phyloP scores from a whole-genome alignment of 768 basidiomycete genomes.

The Tulasnella sp. region DNA sequence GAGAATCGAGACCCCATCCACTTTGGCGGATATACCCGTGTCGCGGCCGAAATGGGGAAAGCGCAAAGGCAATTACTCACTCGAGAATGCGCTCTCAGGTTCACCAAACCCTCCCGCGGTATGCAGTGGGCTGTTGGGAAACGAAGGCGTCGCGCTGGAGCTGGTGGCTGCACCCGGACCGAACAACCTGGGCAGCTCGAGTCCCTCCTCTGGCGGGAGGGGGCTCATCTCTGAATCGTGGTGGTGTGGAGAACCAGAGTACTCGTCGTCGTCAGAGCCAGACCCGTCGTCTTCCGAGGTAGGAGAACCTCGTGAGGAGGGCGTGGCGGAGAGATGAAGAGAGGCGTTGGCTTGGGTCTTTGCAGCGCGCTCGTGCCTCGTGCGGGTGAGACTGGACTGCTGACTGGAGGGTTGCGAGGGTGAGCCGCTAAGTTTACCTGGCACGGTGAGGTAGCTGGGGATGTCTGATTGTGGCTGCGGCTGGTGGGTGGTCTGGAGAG shows the following conservation, averaged over 20 bases:
- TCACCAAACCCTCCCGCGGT: background rate
- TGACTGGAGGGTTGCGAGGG: constrained; percentile 12
- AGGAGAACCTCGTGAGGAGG: background rate
- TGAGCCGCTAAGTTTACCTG: constrained; percentile 6
- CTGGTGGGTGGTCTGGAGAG: background rate
- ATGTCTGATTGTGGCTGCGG: background rate
- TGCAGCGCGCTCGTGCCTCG: background rate
- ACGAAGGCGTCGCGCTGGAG: constrained; percentile 3
- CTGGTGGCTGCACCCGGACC: background rate
- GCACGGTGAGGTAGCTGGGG: background rate
- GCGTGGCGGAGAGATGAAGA: background rate
- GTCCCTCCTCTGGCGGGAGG: background rate
- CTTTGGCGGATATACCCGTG: background rate
- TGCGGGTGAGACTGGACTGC: background rate
- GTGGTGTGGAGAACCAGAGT: background rate
- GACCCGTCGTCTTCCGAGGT: background rate
- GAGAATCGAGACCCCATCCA: background rate
- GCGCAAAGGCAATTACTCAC: background rate
- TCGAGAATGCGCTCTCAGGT: background rate
- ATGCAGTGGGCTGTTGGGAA: background rate
- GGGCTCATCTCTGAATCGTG: constrained; percentile 3
- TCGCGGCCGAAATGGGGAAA: background rate
- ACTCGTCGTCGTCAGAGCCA: background rate
- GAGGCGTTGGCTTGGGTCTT: constrained; percentile 6
- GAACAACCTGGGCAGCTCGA: background rate